Evolutionary conservation across 148 eudicot genomes (phyloP).

Genomic region (Rhododendron williamsianum): DNA sequence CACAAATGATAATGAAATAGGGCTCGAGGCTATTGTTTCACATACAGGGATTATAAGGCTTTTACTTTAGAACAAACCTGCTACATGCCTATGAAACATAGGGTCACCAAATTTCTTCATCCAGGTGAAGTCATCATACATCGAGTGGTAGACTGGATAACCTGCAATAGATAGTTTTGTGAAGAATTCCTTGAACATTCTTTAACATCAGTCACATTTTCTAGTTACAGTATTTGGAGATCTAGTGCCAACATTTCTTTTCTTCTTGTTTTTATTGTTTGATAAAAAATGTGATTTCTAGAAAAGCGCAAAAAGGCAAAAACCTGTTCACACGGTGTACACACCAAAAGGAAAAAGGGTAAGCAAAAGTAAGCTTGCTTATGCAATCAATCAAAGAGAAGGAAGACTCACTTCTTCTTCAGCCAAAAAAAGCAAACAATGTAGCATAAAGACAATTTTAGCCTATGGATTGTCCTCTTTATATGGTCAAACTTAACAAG

Average conservation of each 20-base stretch:
- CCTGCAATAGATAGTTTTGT: slow-evolving; percentile 24
- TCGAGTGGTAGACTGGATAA: slow-evolving; percentile 61
- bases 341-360: background rate
- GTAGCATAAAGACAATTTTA: background rate
- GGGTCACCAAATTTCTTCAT: slow-evolving; percentile 63
- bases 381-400: background rate
- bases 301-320: background rate
- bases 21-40: background rate
- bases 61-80: slow-evolving; percentile 34
- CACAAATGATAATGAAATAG: background rate
- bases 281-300: background rate
- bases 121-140: slow-evolving; percentile 56
- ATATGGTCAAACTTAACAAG: background rate
- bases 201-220: background rate
- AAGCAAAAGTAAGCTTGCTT: background rate
- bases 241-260: background rate
- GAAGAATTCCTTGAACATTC: slow-evolving; percentile 5
- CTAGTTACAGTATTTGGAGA: background rate
- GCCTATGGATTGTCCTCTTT: background rate
- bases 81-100: slow-evolving; percentile 52
- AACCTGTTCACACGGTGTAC: background rate
- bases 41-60: background rate
- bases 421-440: background rate
- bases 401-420: background rate
- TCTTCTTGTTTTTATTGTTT: background rate